Evolutionary conservation across 2,329 filamentous ascomycete species (phyloP), one percentile per base, ranked within the genome.

Genomic region (Xenosphaeropsis pyriputrescens): DNA sequence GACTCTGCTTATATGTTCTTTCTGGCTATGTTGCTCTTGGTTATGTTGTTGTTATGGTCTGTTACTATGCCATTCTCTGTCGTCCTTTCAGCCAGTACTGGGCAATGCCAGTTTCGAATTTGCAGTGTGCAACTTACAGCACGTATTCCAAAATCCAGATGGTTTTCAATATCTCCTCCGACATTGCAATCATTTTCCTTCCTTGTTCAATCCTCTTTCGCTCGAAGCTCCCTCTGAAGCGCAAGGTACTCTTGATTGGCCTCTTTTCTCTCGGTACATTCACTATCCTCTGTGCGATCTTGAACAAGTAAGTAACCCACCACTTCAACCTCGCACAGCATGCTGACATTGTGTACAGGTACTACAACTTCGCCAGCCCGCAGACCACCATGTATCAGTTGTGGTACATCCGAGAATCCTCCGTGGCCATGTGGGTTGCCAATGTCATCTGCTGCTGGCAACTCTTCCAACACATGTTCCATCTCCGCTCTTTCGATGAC

Each of bases 81-180:
- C 55, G 60, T 5, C 71, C 71, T 0, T 72, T 75, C 40, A 50
- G 39, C 29, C 59, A 69, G 32, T 75, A 75, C 44, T 75, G 70
- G 70, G 64, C 65, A 12, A 61, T 75, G n/a, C 70, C 71, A 0
- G 62, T 68, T 1, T 46, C 61, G 2, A 41, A 63, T 16, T 62
- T 58, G 1, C 68, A 75, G 57, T 74, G 70, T 47, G 66, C 68
- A 2, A 67, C 68, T 0, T 62, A 67, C 2, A 60, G 63, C 17
- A 59, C 70, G 45, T 72, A 71, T 44, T 61, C 69, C 14, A 70
- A 72, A 35, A 65, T 68, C 13, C 70, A 74, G 41, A 63, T 65
- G 3, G 57, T 61, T 6, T 62, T 75, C 48, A 75, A 75, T 45
- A 65, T 75, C 35, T 63, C 65, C 4, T 71, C 68, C 29, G 71